Evolutionary conservation across 441 rosid species (phyloP), one percentile per base, ranked within the genome.

Genomic region (Cnidoscolus chayamansa): DNA sequence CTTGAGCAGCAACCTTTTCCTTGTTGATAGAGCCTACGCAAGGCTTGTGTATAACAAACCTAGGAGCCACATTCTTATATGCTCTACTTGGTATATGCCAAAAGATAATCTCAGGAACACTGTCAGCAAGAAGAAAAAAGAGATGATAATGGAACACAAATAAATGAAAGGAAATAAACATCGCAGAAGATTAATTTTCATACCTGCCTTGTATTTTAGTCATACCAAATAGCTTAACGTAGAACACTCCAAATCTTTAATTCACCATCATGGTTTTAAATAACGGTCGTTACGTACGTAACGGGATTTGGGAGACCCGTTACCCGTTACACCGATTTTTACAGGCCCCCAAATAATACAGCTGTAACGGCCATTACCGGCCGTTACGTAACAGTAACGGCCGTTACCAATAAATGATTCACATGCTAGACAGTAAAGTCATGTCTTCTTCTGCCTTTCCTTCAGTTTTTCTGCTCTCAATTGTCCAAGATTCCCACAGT

Each of bases 81-180:
- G 93, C 94, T 78, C 83, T 83, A 79, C 90, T 89, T 0, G 97
- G 98, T 84, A 92, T 86, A 56, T 94, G 98, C 97, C 97, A 92
- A 81, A 94, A 89, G 63, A 94, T 77, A 58, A 92, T 64, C 86
- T 94, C 97, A n/a, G 93, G 97, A 60, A 92, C 81, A 67, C 98
- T 89, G 84, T 51, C 9, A 16, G 67, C 59, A 71, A 20, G 31
- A 12, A 20, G 45, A 45, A 32, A 0, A 48, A 70, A 58, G 2
- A 19, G 8, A 9, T 54, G n/a, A 63, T 2, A 40, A 0, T 9
- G 31, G 15, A 60, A 0, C 19, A 31, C 0, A 65, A 25, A 4
- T 8, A 16, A 30, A 64, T 12, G 45, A 45, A 45, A 56, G 4
- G 8, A 72, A 16, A 56, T 3, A 16, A 40, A 45, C 56, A n/a